These are phyloP conservation scores for Capsicum baccatum DNA, from an alignment of 257 asterid genomes.

Conservation along the genomic window DNA sequence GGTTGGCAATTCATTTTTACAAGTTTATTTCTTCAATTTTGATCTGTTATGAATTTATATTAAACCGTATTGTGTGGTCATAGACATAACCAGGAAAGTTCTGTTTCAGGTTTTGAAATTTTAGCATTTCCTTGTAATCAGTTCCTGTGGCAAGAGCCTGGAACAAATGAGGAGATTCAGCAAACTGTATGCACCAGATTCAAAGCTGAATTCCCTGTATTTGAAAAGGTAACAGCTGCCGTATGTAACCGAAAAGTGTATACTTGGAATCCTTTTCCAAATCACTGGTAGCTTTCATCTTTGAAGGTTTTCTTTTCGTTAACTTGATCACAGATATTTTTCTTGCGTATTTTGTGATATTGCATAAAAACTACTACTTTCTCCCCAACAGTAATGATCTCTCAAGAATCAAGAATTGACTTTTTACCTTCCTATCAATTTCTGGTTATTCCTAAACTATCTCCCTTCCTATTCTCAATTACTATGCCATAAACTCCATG, in stretches of 20 bases:
- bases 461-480: not conserved
- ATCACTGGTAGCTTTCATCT: not conserved
- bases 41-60: not conserved
- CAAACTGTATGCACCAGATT: conserved; percentile 75
- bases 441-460: not conserved
- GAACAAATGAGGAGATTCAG: conserved; percentile 75
- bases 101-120: conserved; percentile 69
- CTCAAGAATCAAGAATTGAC: not conserved
- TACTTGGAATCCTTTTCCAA: not conserved
- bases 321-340: not conserved
- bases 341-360: not conserved
- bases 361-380: not conserved
- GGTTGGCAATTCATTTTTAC: conserved; percentile 43
- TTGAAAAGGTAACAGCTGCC: conserved; percentile 65
- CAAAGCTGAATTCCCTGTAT: conserved; percentile 84
- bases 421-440: not conserved
- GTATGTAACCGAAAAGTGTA: not conserved
- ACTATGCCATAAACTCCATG: not conserved
- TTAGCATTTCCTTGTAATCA: conserved; percentile 97
- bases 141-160: conserved; percentile 89
- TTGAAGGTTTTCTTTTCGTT: not conserved
- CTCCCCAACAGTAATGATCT: not conserved
- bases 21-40: conserved; percentile 26
- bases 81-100: not conserved
- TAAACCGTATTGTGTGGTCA: not conserved